phyloP scores from a whole-genome alignment of 73 alveolate genomes.

The Halteria grandinella region DNA sequence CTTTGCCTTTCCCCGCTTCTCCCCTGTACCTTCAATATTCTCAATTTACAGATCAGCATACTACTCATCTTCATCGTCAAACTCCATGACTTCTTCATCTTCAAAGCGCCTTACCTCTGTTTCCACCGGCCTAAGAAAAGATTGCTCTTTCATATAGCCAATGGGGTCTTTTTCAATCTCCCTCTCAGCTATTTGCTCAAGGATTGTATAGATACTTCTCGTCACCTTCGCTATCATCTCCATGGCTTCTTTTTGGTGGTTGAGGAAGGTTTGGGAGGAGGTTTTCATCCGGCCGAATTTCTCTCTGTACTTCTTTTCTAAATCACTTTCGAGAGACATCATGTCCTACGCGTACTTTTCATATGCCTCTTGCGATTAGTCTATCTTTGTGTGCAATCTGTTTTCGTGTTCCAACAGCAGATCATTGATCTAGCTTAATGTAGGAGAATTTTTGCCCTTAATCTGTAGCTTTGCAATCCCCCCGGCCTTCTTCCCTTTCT shows the following conservation, averaged over 20 bases:
- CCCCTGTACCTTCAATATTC: not conserved
- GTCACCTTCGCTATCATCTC: not conserved
- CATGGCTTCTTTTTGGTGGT: not conserved
- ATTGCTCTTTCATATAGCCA: slow-evolving; percentile 22
- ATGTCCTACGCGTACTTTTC: too few relatives aligned
- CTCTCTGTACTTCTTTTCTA: slow-evolving; percentile 1
- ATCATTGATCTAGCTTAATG: slow-evolving; percentile 2
- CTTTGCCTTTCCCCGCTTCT: not conserved
- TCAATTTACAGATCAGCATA: too few relatives aligned
- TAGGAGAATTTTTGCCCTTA: too few relatives aligned
- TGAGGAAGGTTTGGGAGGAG: not conserved
- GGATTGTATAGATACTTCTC: slow-evolving; percentile 6
- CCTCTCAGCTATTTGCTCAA: slow-evolving; percentile 16
- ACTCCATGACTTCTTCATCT: not conserved
- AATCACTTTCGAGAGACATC: slow-evolving; percentile 6
- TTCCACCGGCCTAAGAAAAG: not conserved
- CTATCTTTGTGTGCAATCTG: not conserved
- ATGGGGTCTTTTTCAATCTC: slow-evolving; percentile 34
- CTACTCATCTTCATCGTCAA: too few relatives aligned
- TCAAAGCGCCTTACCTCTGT: not conserved
- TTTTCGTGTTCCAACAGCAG: not conserved
- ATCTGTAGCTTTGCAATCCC: too few relatives aligned
- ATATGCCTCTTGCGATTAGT: not conserved
- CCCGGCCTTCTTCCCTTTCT: too few relatives aligned
- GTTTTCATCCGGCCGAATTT: not conserved